These are phyloP conservation scores for Fusarium sp. DNA, from an alignment of 2,329 filamentous ascomycete genomes.

Conservation along the genomic window DNA sequence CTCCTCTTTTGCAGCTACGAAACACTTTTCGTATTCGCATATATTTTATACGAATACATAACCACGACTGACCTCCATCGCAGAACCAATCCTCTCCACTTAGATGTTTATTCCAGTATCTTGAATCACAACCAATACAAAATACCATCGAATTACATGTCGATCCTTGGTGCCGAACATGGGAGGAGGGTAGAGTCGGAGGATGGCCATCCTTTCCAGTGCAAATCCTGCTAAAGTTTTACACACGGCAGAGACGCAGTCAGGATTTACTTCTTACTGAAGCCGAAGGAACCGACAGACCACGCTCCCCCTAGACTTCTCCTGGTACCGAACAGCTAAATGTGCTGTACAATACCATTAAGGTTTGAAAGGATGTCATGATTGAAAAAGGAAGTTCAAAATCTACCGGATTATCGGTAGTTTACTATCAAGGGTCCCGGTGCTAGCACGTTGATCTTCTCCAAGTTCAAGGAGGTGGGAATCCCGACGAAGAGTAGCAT, in stretches of 20 bases:
- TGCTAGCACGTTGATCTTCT: conserved; percentile 32
- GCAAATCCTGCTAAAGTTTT: conserved; percentile 30
- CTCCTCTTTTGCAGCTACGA: conserved; percentile 11
- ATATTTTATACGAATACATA: conserved; percentile 29
- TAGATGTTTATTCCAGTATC: conserved; percentile 36
- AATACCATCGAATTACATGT: conserved; percentile 25
- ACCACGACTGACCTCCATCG: conserved; percentile 5
- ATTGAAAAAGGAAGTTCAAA: conserved; percentile 23
- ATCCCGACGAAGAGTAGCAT: conserved; percentile 23
- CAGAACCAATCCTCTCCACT: conserved; percentile 23
- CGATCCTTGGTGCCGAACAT: conserved; percentile 23
- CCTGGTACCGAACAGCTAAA: conserved; percentile 29
- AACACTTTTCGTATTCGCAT: conserved; percentile 34
- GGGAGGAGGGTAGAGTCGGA: conserved; percentile 23
- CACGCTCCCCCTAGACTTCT: conserved; percentile 30
- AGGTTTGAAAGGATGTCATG: conserved; percentile 8
- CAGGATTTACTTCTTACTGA: conserved; percentile 37
- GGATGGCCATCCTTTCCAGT: conserved; percentile 13
- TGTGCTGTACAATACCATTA: conserved; percentile 21
- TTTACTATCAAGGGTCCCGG: conserved; percentile 34
- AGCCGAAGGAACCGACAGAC: conserved; percentile 16
- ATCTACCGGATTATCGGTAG: conserved; percentile 33
- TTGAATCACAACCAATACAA: conserved; percentile 33
- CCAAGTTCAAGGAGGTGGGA: conserved; percentile 34
- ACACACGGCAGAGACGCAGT: conserved; percentile 31